Evolutionary conservation across 805 yeast genomes (phyloP).

Genomic region (Zygosaccharomyces kombuchaensis): DNA sequence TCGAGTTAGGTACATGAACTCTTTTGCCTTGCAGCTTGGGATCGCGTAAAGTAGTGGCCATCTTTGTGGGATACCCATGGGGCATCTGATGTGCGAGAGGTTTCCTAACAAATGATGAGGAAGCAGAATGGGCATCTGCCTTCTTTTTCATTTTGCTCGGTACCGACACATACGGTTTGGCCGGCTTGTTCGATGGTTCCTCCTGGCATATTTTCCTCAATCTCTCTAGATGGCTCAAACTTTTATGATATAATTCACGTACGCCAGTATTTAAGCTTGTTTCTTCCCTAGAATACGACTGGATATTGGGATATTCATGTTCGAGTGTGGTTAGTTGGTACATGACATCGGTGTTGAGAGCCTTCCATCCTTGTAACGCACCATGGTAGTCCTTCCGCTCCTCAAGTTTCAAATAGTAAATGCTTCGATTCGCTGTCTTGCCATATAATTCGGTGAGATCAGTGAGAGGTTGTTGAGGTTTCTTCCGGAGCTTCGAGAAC

Average conservation of each 20-base stretch:
- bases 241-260: constrained; percentile 37
- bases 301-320: constrained; percentile 34
- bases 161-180: background rate
- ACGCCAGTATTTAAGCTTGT: constrained; percentile 38
- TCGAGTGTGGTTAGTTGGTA: constrained; percentile 53
- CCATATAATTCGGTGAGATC: constrained; percentile 57
- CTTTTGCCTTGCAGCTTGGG: constrained; percentile 6
- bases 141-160: constrained; percentile 3
- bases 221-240: constrained; percentile 40
- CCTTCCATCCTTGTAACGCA: constrained; percentile 70
- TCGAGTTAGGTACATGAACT: background rate
- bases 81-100: constrained; percentile 9
- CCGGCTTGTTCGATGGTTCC: constrained; percentile 5
- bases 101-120: constrained; percentile 26
- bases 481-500: constrained; percentile 41
- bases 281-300: constrained; percentile 43
- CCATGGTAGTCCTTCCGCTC: constrained; percentile 48
- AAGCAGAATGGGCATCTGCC: constrained; percentile 6
- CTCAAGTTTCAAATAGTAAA: constrained; percentile 54
- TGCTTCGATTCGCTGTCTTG: constrained; percentile 56
- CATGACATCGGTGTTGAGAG: constrained; percentile 57
- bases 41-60: constrained; percentile 36
- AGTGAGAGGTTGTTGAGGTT: constrained; percentile 56
- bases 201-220: constrained; percentile 23
- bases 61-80: constrained; percentile 20